Evolutionary conservation across 352 stramenopile genomes (phyloP), one percentile per base, ranked within the genome.

Genomic region (Globisporangium canariense): DNA sequence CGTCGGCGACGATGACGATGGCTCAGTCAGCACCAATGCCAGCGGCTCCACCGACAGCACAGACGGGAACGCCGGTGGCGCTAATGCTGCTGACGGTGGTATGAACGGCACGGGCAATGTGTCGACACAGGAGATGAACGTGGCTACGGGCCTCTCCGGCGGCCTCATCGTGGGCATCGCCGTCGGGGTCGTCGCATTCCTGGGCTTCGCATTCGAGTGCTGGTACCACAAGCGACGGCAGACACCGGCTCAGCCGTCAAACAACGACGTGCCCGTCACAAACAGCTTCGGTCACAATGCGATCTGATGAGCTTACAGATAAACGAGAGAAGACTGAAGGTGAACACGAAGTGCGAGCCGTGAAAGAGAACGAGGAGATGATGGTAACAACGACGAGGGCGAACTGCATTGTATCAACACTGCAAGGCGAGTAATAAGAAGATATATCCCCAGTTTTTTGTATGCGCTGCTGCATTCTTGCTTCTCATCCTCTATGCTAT

Each of bases 161-260:
- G 82, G 83, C n/a, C 62, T 91, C 47, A 77, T 89, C 59, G 80
- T 92, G 56, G 86, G 65, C 41, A 88, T 91, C 53, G 78, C 71
- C 30, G 83, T 95, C n/a, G 84, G 73, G 11, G 73, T 76, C 16
- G 68, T 93, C 38, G 86, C 86, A 2, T 9, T 88, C 16, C 58
- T 73, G 1, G 86, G 84, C 30, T 95, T 95, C 60, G 40, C 84
- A 14, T 80, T 90, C 55, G 86, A 95, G 65, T 92, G 78, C 65
- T 60, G 62, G 46, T 69, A 88, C 66, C 86, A 95, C 74, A 90
- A 90, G 58, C 76, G 76, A 69, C 78, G 77, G 43, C 76, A 91
- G 68, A 56, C 61, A 32, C 65, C 66, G 1, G 2, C 69, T 49
- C 59, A 34, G 13, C 51, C 30, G 18, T 36, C 58, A 6, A 61